A percentile compares a stretch with the other conserved stretches of the same genome.
phyloP scores from a whole-genome alignment of 257 asterid species.

The Hygrophila difformis region DNA sequence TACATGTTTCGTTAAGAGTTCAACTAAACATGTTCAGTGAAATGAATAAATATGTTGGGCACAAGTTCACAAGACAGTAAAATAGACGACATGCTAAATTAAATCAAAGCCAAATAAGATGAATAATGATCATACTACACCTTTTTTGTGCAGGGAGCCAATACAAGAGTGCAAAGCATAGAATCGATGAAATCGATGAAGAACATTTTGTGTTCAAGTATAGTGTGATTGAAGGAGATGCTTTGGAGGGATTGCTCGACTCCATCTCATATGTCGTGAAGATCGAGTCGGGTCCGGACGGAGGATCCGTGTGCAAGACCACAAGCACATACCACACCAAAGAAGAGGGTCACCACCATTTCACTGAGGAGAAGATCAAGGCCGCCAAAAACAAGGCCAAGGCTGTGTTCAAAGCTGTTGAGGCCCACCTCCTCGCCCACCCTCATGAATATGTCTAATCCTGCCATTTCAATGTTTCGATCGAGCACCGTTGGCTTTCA shows the following conservation, averaged over 20 bases:
- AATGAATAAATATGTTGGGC: no score
- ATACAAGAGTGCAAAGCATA: constrained; percentile 32
- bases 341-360: constrained; percentile 15
- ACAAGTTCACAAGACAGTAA: no score
- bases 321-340: constrained; percentile 25
- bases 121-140: no score
- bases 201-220: constrained; percentile 24
- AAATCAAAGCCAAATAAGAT: no score
- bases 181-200: constrained; percentile 31
- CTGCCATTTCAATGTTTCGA: no score
- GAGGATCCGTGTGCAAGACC: constrained; percentile 35
- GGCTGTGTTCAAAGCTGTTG: constrained; percentile 26
- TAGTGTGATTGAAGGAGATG: constrained; percentile 39
- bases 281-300: constrained; percentile 22
- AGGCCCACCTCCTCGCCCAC: constrained; percentile 27
- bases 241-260: constrained; percentile 24
- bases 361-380: constrained; percentile 24
- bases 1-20: no score
- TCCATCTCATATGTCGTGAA: constrained; percentile 25
- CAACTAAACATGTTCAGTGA: no score
- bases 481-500: no score
- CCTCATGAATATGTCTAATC: constrained; percentile 26
- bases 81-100: no score
- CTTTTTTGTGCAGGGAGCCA: constrained; percentile 23
- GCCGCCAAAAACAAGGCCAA: constrained; percentile 23